Conservation (phyloP, 352 stramenopile genomes). For the Globisporangium splendens region DNA sequence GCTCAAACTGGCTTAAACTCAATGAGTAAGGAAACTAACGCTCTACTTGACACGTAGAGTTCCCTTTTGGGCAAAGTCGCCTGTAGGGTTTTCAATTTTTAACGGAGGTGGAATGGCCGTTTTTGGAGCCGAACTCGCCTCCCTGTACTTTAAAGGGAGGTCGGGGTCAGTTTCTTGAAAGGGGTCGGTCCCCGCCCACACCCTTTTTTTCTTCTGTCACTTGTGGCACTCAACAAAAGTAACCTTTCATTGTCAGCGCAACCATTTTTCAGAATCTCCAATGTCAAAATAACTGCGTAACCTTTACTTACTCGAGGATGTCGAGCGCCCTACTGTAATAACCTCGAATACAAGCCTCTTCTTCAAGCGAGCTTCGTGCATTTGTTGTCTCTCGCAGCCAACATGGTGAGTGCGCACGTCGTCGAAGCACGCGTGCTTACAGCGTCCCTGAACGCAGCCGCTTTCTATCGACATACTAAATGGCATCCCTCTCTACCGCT, state of each 20-base stretch:
- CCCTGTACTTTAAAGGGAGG: constrained; percentile 41
- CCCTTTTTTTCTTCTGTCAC: background rate
- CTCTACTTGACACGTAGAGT: constrained; percentile 86
- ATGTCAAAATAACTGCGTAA: too few relatives aligned
- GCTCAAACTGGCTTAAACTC: constrained; percentile 77
- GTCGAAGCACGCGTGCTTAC: too few relatives aligned
- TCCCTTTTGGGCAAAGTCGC: constrained; percentile 41
- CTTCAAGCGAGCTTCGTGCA: too few relatives aligned
- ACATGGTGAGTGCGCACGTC: too few relatives aligned
- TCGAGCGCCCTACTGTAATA: background rate
- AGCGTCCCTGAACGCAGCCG: too few relatives aligned
- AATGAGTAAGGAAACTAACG: constrained; percentile 92
- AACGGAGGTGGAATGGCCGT: constrained; percentile 77
- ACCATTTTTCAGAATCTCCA: too few relatives aligned
- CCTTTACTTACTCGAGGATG: too few relatives aligned
- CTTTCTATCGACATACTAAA: too few relatives aligned
- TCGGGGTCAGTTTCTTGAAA: constrained; percentile 20
- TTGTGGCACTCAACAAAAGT: background rate
- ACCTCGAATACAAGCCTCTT: background rate
- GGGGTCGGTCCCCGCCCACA: constrained; percentile 46
- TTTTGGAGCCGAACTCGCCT: constrained; percentile 15
- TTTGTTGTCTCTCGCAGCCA: too few relatives aligned
- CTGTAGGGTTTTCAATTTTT: constrained; percentile 65
- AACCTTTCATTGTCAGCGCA: too few relatives aligned
- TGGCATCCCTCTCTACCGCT: too few relatives aligned